Percentiles rank a stretch among this genome's conserved stretches.
Evolutionary conservation across 73 alveolate species (phyloP).

Genomic region (Paramecium octaurelia): DNA sequence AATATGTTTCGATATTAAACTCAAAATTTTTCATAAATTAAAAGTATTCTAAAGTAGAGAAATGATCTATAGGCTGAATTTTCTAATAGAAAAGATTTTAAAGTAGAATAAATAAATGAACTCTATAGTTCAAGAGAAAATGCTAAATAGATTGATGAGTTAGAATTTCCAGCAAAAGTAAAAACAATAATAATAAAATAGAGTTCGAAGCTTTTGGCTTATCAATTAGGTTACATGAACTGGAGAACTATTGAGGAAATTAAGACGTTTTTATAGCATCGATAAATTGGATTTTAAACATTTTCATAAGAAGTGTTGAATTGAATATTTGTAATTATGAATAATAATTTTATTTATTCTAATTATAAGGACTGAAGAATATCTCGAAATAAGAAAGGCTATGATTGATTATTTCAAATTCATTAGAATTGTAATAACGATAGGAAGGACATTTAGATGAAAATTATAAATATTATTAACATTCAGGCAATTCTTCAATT

Average conservation of each 20-base stretch:
- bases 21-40: background rate
- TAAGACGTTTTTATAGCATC: background rate
- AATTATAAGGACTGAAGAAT: no score
- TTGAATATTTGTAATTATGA: background rate
- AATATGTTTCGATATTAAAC: slow-evolving; percentile 7
- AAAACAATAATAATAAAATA: background rate
- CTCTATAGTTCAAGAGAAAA: background rate
- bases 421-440: no score
- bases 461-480: no score
- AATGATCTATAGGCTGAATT: background rate
- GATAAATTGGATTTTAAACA: background rate
- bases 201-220: background rate
- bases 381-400: no score
- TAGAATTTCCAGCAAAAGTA: slow-evolving; percentile 37
- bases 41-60: background rate
- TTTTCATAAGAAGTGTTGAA: background rate
- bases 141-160: slow-evolving; percentile 10
- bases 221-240: background rate
- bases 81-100: background rate
- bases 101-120: slow-evolving; percentile 20
- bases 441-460: no score
- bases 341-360: background rate
- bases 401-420: no score
- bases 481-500: no score
- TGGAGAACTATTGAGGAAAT: slow-evolving; percentile 22